Evolutionary conservation across 106 monocot species (phyloP).

Genomic region (Acorus gramineus): DNA sequence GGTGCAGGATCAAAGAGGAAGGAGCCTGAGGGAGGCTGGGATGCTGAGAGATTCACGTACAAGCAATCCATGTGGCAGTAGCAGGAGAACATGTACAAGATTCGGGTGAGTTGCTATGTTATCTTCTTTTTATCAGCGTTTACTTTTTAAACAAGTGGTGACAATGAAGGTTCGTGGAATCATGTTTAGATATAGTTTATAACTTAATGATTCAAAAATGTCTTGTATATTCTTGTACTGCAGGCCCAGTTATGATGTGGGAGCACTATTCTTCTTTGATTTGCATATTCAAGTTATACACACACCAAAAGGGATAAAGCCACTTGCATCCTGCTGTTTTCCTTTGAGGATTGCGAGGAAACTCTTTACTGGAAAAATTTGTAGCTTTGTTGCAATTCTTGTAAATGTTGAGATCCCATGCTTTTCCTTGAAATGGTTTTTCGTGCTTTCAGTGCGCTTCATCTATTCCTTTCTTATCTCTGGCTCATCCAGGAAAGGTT

Average conservation of each 20-base stretch:
- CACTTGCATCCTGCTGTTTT: constrained; percentile 9
- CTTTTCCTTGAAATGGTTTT: constrained; percentile 9
- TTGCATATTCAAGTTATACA: constrained; percentile 11
- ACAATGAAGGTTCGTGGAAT: no score
- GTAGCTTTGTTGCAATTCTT: constrained; percentile 11
- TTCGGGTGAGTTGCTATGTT: constrained; percentile 8
- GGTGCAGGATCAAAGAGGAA: constrained; percentile 35
- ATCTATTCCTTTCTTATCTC: no score
- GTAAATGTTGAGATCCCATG: constrained; percentile 35
- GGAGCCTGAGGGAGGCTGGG: constrained; percentile 61
- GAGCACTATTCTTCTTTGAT: constrained; percentile 2
- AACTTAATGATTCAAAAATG: no score
- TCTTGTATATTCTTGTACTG: constrained; percentile 4
- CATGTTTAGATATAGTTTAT: no score
- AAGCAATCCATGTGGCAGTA: constrained; percentile 57
- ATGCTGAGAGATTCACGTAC: constrained; percentile 41
- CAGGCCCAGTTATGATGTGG: constrained; percentile 10
- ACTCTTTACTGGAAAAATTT: constrained; percentile 2
- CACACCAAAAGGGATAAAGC: constrained; percentile 1
- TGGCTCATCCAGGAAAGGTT: no score
- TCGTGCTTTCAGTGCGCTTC: constrained; percentile 9
- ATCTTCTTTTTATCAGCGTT: not conserved
- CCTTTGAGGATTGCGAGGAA: constrained; percentile 13
- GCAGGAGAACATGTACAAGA: no score
- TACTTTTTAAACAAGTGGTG: not conserved